A percentile compares a stretch with the other conserved stretches of the same genome.
Evolutionary conservation across 2,329 filamentous ascomycete species (phyloP).

Genomic region (Tolypocladium ovalisporum): DNA sequence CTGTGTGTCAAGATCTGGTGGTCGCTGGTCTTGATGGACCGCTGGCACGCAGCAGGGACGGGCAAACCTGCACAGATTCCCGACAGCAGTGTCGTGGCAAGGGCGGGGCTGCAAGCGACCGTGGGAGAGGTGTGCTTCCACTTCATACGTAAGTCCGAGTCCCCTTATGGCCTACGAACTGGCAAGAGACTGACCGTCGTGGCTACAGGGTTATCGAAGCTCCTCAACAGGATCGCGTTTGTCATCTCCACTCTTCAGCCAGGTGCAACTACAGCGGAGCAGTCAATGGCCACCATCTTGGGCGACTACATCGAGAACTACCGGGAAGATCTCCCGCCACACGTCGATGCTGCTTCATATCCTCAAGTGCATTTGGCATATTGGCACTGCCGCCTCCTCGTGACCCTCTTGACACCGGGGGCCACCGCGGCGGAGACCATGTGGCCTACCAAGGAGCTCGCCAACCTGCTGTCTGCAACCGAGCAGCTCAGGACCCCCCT

Average conservation of each 20-base stretch:
- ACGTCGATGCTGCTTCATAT: slow-evolving; percentile 38
- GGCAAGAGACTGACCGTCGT: background rate
- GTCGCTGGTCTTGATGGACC: slow-evolving; percentile 59
- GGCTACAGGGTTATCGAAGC: slow-evolving; percentile 40
- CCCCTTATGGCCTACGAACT: too few relatives aligned
- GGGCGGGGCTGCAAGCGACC: slow-evolving; percentile 45
- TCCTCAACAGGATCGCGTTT: slow-evolving; percentile 32
- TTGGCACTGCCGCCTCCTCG: slow-evolving; percentile 58
- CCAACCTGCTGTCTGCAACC: slow-evolving; percentile 45
- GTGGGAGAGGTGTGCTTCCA: slow-evolving; percentile 55
- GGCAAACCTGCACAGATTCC: slow-evolving; percentile 52
- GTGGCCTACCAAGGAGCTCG: slow-evolving; percentile 47
- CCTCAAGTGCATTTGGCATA: slow-evolving; percentile 56
- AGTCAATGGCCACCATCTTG: slow-evolving; percentile 21
- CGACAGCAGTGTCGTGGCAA: slow-evolving; percentile 48
- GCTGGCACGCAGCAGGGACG: slow-evolving; percentile 61
- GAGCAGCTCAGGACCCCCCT: slow-evolving; percentile 48
- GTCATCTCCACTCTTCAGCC: slow-evolving; percentile 25
- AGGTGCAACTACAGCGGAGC: slow-evolving; percentile 22
- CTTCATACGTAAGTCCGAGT: slow-evolving; percentile 46
- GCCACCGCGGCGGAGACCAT: slow-evolving; percentile 46
- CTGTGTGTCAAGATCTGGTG: slow-evolving; percentile 59
- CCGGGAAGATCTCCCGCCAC: slow-evolving; percentile 49
- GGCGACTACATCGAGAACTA: slow-evolving; percentile 44
- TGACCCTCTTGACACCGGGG: slow-evolving; percentile 47